Conservation (phyloP, 169 alveolate genomes). For the Ichthyophthirius multifiliis region DNA sequence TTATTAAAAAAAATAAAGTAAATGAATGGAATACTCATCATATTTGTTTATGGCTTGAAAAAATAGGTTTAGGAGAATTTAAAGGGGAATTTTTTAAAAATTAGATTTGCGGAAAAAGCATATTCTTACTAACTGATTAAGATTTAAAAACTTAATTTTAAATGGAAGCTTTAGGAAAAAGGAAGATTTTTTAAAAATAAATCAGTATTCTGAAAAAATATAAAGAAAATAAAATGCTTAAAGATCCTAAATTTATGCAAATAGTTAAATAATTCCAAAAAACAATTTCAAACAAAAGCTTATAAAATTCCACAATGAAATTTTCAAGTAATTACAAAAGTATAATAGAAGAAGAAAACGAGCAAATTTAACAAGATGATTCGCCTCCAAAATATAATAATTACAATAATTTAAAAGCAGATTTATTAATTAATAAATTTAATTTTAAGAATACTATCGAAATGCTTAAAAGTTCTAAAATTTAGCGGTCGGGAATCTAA, state of each 20-base stretch:
- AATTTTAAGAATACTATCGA: too few relatives aligned
- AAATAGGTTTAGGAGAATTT: neutral
- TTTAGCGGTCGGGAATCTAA: too few relatives aligned
- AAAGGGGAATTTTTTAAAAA: neutral
- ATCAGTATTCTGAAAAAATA: neutral
- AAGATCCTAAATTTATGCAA: neutral
- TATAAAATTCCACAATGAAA: too few relatives aligned
- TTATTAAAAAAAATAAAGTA: neutral
- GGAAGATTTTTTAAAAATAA: neutral
- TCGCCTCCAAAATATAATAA: neutral
- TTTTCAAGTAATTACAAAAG: neutral
- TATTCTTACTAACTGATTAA: neutral
- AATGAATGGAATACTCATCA: constrained; percentile 4
- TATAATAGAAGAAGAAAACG: neutral
- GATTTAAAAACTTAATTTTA: neutral
- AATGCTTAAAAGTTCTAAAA: too few relatives aligned
- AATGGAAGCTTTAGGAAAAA: neutral
- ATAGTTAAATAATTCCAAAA: too few relatives aligned
- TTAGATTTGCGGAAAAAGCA: neutral
- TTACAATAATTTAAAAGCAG: neutral
- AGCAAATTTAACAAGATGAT: neutral
- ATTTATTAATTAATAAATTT: too few relatives aligned
- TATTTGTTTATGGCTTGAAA: neutral
- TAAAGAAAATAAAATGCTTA: neutral
- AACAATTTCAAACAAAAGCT: too few relatives aligned